These are phyloP conservation scores for Trypanosoma grayi DNA, from an alignment of 208 protist species.

Conservation along the genomic window DNA sequence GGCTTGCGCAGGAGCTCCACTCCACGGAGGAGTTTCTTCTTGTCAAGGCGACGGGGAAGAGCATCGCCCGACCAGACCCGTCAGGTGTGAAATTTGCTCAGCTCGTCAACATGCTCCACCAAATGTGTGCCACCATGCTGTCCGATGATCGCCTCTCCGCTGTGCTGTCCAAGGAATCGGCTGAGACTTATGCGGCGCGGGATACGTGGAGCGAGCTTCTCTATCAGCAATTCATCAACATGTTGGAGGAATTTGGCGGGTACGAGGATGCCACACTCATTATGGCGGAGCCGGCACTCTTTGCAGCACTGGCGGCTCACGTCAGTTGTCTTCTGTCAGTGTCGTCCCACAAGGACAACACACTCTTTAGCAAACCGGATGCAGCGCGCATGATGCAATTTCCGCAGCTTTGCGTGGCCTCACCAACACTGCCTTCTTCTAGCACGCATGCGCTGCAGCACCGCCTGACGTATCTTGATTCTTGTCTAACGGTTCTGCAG, in stretches of 20 bases:
- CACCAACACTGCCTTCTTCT: constrained; percentile 32
- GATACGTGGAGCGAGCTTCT: constrained; percentile 73
- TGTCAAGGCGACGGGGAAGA: constrained; percentile 31
- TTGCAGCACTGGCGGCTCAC: constrained; percentile 60
- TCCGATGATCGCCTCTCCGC: constrained; percentile 61
- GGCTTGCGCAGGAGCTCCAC: constrained; percentile 37
- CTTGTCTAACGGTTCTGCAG: constrained; percentile 60
- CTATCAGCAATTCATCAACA: constrained; percentile 61
- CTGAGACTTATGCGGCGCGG: constrained; percentile 15
- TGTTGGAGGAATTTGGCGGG: constrained; percentile 71
- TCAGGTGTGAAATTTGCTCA: constrained; percentile 74
- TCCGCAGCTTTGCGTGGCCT: constrained; percentile 29
- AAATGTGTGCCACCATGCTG: constrained; percentile 57
- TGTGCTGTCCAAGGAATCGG: constrained; percentile 9
- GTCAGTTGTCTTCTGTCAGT: constrained; percentile 35
- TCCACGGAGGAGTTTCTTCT: constrained; percentile 34
- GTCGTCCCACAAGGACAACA: not conserved
- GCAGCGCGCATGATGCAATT: constrained; percentile 70
- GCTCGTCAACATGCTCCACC: constrained; percentile 63
- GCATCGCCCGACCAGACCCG: constrained; percentile 52
- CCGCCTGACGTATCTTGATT: constrained; percentile 74
- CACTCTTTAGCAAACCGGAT: constrained; percentile 42
- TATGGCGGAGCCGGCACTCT: constrained; percentile 74
- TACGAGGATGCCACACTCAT: constrained; percentile 88
- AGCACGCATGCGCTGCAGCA: constrained; percentile 39